A percentile compares a stretch with the other conserved stretches of the same genome.
Conservation (phyloP, 163 green algal species). For the Chlamydomonas reinhardtii region DNA sequence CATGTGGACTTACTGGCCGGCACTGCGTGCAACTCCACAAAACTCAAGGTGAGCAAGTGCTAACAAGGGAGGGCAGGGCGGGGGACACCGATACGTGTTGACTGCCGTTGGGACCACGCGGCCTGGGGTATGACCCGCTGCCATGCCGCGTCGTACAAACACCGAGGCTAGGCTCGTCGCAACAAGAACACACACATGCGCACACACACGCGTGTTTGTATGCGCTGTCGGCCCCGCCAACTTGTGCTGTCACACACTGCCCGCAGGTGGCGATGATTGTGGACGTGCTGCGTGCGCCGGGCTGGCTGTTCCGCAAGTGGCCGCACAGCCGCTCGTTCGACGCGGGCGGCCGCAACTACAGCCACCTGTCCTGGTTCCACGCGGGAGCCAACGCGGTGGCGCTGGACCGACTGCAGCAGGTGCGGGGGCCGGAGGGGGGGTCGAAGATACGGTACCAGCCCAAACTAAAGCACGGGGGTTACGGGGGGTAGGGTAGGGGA, state of each 20-base stretch:
- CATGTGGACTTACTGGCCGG: background rate
- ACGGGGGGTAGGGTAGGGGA: no score
- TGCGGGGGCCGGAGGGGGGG: background rate
- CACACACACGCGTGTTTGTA: background rate
- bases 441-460: no score
- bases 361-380: constrained; percentile 36
- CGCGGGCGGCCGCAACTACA: constrained; percentile 17
- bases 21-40: background rate
- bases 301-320: constrained; percentile 22
- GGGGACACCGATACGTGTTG: no score
- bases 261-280: constrained; percentile 21
- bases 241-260: background rate
- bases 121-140: no score
- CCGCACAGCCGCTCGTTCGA: background rate
- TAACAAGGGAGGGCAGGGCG: no score
- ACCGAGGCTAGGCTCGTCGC: no score
- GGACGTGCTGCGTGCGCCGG: constrained; percentile 13
- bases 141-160: no score
- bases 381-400: background rate
- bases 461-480: no score
- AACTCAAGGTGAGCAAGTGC: background rate
- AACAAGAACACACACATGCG: background rate
- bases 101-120: no score
- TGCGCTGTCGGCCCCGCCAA: background rate
- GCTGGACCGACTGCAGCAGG: background rate